Percentiles rank a stretch among this genome's conserved stretches.
Conservation (phyloP, 2,329 filamentous ascomycete genomes). For the Apiospora hydei region DNA sequence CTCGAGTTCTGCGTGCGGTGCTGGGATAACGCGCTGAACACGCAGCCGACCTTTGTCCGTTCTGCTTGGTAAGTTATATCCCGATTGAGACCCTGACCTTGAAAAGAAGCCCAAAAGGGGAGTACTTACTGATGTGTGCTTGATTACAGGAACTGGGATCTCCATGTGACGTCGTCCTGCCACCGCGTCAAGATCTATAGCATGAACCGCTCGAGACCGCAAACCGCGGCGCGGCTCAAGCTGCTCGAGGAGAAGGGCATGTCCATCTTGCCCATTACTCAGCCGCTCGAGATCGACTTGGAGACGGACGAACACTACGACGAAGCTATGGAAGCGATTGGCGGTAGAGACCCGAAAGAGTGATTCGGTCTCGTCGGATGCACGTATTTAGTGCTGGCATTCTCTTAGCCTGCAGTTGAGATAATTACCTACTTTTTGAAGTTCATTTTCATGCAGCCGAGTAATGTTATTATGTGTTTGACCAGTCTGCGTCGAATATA, state of each 20-base stretch:
- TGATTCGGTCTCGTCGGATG: slow-evolving; percentile 30
- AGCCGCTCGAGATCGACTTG: slow-evolving; percentile 57
- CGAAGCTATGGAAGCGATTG: slow-evolving; percentile 46
- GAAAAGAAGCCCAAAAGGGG: not conserved
- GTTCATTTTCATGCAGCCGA: no score
- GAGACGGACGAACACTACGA: slow-evolving; percentile 58
- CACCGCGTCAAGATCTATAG: slow-evolving; percentile 69
- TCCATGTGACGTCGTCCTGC: slow-evolving; percentile 69
- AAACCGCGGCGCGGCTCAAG: slow-evolving; percentile 57
- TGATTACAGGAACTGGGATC: slow-evolving; percentile 62
- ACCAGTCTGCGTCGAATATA: no score
- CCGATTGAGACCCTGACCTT: not conserved
- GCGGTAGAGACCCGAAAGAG: slow-evolving; percentile 51
- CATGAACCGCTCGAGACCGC: slow-evolving; percentile 59
- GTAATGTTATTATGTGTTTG: no score
- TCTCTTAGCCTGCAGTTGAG: not conserved
- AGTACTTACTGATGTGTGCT: not conserved
- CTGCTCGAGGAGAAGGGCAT: slow-evolving; percentile 57
- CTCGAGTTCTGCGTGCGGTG: slow-evolving; percentile 64
- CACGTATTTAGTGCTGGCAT: no score
- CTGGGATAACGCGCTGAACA: slow-evolving; percentile 70
- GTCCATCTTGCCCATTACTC: slow-evolving; percentile 61
- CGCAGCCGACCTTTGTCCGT: slow-evolving; percentile 62
- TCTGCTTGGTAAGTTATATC: slow-evolving; percentile 53
- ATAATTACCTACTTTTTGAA: not conserved